Percentiles rank a stretch among this genome's conserved stretches.
Evolutionary conservation across 2,329 filamentous ascomycete species (phyloP).

Genomic region (Cadophora sp.): DNA sequence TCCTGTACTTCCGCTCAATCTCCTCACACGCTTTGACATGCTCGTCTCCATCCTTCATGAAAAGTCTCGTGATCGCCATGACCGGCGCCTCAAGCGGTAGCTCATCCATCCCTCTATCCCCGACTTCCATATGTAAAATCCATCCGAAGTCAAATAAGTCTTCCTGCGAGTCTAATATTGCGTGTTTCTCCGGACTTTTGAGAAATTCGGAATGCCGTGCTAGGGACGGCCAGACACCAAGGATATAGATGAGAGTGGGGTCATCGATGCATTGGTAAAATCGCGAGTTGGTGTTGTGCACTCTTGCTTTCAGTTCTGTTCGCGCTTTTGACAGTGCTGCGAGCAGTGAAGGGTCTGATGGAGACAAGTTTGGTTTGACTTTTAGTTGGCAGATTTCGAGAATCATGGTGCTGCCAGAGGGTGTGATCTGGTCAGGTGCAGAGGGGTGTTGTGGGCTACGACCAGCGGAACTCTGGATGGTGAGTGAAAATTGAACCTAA

Average conservation of each 20-base stretch:
- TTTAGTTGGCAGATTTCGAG: slow-evolving; percentile 33
- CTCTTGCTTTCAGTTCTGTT: slow-evolving; percentile 12
- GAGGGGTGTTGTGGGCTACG: not conserved
- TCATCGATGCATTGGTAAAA: slow-evolving; percentile 34
- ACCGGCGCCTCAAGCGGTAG: slow-evolving; percentile 27
- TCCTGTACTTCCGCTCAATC: slow-evolving; percentile 12
- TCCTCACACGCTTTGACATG: slow-evolving; percentile 12
- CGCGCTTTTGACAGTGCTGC: slow-evolving; percentile 23
- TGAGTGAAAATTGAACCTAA: not conserved
- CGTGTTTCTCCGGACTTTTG: slow-evolving; percentile 19
- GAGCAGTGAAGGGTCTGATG: slow-evolving; percentile 25
- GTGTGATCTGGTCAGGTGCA: not conserved
- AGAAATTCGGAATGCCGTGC: slow-evolving; percentile 28
- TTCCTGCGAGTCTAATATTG: slow-evolving; percentile 29
- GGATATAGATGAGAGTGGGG: slow-evolving; percentile 28
- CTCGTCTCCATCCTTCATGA: slow-evolving; percentile 19
- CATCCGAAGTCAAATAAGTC: slow-evolving; percentile 29
- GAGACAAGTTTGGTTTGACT: slow-evolving; percentile 21
- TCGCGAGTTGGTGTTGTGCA: slow-evolving; percentile 27
- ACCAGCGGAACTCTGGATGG: not conserved
- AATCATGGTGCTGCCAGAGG: slow-evolving; percentile 14
- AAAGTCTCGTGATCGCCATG: slow-evolving; percentile 24
- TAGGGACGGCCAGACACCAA: slow-evolving; percentile 30
- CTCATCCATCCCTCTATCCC: slow-evolving; percentile 9
- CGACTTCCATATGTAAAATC: slow-evolving; percentile 26